Percentiles rank a stretch among this genome's conserved stretches.
These are phyloP conservation scores for Lophiostoma macrostomum DNA, from an alignment of 495 filamentous ascomycete species.

Conservation along the genomic window DNA sequence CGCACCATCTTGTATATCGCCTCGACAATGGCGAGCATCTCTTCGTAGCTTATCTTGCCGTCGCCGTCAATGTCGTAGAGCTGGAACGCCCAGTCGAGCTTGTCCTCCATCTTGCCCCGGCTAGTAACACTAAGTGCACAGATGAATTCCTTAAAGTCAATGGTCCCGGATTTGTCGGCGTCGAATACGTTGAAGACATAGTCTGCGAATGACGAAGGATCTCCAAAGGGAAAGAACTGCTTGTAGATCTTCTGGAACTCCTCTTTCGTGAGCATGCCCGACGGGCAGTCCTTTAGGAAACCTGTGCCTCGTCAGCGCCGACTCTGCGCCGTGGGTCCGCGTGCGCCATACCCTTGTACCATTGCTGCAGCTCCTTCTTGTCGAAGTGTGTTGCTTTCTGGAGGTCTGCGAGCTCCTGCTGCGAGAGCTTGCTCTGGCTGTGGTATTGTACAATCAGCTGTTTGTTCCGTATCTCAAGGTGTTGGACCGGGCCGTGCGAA, in stretches of 20 bases:
- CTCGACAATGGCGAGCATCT: conserved; percentile 98
- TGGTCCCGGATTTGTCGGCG: conserved; percentile 91
- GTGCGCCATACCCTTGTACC: conserved; percentile 83
- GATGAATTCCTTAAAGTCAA: conserved; percentile 99
- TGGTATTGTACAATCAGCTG: conserved; percentile 26
- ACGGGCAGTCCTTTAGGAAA: conserved; percentile 96
- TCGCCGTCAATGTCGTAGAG: conserved; percentile 99
- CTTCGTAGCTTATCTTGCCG: conserved; percentile 96
- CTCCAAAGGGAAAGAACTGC: conserved; percentile 98
- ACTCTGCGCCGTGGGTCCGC: not conserved
- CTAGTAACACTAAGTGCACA: conserved; percentile 96
- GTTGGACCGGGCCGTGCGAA: conserved; percentile 3
- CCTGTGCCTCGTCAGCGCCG: conserved; percentile 50
- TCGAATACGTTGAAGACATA: conserved; percentile 99
- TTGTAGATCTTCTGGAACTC: conserved; percentile 99
- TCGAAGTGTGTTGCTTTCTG: conserved; percentile 97
- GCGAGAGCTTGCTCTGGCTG: conserved; percentile 74
- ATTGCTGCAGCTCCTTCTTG: conserved; percentile 99
- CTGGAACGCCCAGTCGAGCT: conserved; percentile 99
- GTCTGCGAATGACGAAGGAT: conserved; percentile 94
- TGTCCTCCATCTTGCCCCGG: conserved; percentile 97
- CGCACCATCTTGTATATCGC: conserved; percentile 99
- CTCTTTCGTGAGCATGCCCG: conserved; percentile 91
- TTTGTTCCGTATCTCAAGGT: conserved; percentile 1
- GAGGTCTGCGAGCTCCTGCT: conserved; percentile 89